phyloP scores from a whole-genome alignment of 2,329 filamentous ascomycete species.

The Coniella vitis region DNA sequence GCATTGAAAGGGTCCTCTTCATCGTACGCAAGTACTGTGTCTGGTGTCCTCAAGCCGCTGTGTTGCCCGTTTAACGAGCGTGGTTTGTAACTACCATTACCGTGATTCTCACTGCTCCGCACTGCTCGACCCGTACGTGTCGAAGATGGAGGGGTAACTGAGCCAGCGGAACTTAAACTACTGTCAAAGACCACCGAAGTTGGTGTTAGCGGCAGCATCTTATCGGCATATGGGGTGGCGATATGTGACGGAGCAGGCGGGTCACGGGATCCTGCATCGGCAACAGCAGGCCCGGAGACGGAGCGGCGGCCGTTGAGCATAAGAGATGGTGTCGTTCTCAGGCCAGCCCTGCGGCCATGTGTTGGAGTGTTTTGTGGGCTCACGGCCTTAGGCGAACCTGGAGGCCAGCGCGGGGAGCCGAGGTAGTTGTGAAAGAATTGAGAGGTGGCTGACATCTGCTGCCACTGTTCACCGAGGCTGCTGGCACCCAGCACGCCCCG shows the following conservation, averaged over 20 bases:
- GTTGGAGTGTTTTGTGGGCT: constrained; percentile 8
- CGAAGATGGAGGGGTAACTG: constrained; percentile 16
- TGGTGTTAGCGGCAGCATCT: constrained; percentile 28
- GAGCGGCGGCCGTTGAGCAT: not conserved
- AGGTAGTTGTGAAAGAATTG: constrained; percentile 15
- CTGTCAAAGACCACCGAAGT: constrained; percentile 22
- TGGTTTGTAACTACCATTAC: not conserved
- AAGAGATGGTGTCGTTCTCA: not conserved
- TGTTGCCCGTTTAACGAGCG: no score
- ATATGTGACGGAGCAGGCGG: not conserved
- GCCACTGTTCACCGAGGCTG: constrained; percentile 11
- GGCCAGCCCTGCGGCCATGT: not conserved
- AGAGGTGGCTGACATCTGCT: constrained; percentile 6
- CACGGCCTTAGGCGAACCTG: constrained; percentile 7
- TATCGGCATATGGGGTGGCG: constrained; percentile 21
- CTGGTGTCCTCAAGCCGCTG: no score
- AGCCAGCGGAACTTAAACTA: constrained; percentile 10
- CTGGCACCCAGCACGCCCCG: constrained; percentile 36
- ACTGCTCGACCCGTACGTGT: constrained; percentile 12
- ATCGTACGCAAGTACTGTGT: no score
- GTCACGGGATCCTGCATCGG: not conserved
- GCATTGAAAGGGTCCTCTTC: no score
- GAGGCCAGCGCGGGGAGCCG: constrained; percentile 9
- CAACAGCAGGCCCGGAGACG: not conserved
- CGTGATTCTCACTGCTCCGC: constrained; percentile 1